Conservation (phyloP, 768 basidiomycete genomes). For the Cyclocybe aegerita region DNA sequence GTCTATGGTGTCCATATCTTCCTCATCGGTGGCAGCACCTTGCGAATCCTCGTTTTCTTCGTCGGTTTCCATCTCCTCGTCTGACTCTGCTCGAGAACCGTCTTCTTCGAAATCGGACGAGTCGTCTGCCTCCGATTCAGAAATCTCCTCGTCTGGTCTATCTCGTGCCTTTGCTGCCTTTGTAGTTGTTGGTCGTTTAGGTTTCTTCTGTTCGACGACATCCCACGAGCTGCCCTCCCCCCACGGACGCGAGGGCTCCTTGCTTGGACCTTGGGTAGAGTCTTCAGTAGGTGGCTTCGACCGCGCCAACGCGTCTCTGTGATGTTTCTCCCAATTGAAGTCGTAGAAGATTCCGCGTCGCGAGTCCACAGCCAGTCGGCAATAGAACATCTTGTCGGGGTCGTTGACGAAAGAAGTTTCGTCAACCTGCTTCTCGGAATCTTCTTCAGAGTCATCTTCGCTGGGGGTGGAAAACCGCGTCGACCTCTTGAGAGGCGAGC, state of each 20-base stretch:
- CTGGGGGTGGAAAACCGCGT: conserved; percentile 9
- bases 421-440: conserved; percentile 18
- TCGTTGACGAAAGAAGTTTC: conserved; percentile 10
- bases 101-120: conserved; percentile 26
- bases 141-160: conserved; percentile 15
- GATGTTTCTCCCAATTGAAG: conserved; percentile 58
- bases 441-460: conserved; percentile 18
- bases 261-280: conserved; percentile 13
- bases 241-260: conserved; percentile 24
- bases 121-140: conserved; percentile 28
- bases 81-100: conserved; percentile 14
- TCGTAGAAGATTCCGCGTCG: conserved; percentile 61
- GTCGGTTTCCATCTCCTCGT: too few species aligned
- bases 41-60: conserved; percentile 13
- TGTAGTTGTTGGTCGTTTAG: conserved; percentile 1
- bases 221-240: conserved; percentile 49
- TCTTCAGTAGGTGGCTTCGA: conserved; percentile 26
- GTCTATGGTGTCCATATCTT: conserved; percentile 17
- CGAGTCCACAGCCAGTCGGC: conserved; percentile 57
- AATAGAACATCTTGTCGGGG: conserved; percentile 44
- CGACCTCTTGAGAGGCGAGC: conserved; percentile 22
- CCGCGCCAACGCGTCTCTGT: conserved; percentile 30
- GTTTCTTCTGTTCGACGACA: conserved; percentile 27
- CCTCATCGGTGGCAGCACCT: conserved; percentile 26
- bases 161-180: conserved; percentile 16